These are phyloP conservation scores for Trichocladium uniseriatum DNA, from an alignment of 495 filamentous ascomycete genomes.

Conservation along the genomic window DNA sequence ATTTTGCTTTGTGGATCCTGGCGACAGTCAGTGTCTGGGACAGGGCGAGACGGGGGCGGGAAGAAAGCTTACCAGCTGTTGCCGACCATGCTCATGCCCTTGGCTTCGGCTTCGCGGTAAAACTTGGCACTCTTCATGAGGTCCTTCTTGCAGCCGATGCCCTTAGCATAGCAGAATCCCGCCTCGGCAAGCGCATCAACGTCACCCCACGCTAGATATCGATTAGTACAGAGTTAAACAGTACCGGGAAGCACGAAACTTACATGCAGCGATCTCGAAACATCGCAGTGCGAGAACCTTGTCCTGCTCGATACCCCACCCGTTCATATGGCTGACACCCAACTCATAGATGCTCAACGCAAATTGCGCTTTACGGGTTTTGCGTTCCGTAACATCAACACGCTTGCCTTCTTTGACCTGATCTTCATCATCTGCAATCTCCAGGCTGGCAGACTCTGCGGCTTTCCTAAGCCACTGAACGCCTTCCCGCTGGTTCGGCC, in stretches of 20 bases:
- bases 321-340: constrained; percentile 94
- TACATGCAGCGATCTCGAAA: constrained; percentile 89
- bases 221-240: constrained; percentile 11
- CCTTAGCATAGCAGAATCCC: constrained; percentile 80
- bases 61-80: constrained; percentile 78
- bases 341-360: constrained; percentile 92
- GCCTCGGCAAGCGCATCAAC: constrained; percentile 83
- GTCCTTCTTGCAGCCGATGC: constrained; percentile 85
- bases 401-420: constrained; percentile 51
- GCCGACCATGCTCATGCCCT: constrained; percentile 94
- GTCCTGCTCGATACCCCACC: constrained; percentile 93
- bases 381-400: constrained; percentile 57
- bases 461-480: constrained; percentile 84
- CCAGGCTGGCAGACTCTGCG: constrained; percentile 71
- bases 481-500: constrained; percentile 77
- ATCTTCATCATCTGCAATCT: constrained; percentile 73
- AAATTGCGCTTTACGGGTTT: constrained; percentile 80
- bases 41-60: neutral
- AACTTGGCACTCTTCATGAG: constrained; percentile 87
- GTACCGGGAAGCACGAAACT: constrained; percentile 22
- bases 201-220: constrained; percentile 71
- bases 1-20: constrained; percentile 94
- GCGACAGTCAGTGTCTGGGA: neutral
- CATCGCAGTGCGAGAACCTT: constrained; percentile 80
- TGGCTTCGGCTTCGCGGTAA: constrained; percentile 81